Base-by-base conservation (phyloP, 1,284 basidiomycete genomes). In the Ustilago bromivora region DNA sequence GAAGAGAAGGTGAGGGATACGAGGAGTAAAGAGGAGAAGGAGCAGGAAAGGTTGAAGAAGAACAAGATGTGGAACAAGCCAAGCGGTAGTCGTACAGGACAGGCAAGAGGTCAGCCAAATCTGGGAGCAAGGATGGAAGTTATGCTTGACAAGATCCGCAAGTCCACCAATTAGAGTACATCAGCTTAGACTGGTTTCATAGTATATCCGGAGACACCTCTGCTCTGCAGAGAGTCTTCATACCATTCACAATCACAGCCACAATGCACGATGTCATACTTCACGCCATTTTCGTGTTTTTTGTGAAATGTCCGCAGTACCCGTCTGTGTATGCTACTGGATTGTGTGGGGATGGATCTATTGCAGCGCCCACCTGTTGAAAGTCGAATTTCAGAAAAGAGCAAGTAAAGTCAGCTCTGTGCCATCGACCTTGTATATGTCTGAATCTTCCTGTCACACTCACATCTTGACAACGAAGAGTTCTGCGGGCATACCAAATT, bases 381-480 rank as follows among this genome's bases (percentile, higher is more conserved):
- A 31, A 12, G 32, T 34, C n/a, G 28, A 19, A 8, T 3, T 43
- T 11, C 15, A 4, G 10, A 17, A 2, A 6, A 40, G 17, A 38
- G 34, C 9, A 41, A 15, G 28, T 17, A 53, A 32, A 31, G 49
- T 51, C 49, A 36, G 19, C 19, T 34, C 35, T 46, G 23, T 12
- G 52, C 12, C 34, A n/a, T 46, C 34, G 17, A 19, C 31, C 28
- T 23, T 28, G n/a, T 12, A 41, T 41, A 15, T 41, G 15, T 19
- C 52, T 35, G 13, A 10, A 7, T 2, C 15, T 4, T 35, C n/a
- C n/a, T 17, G 19, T 13, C 13, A 11, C 34, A 78, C 79, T 64
- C 40, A 86, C 83, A 84, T 85, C 51, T 81, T 80, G 60, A 86
- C 84, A 11, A 78, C 76, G 61, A 85, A 86, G 19, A 86, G 78